Evolutionary conservation across 352 stramenopile genomes (phyloP).

Genomic region (Globisporangium canariense): DNA sequence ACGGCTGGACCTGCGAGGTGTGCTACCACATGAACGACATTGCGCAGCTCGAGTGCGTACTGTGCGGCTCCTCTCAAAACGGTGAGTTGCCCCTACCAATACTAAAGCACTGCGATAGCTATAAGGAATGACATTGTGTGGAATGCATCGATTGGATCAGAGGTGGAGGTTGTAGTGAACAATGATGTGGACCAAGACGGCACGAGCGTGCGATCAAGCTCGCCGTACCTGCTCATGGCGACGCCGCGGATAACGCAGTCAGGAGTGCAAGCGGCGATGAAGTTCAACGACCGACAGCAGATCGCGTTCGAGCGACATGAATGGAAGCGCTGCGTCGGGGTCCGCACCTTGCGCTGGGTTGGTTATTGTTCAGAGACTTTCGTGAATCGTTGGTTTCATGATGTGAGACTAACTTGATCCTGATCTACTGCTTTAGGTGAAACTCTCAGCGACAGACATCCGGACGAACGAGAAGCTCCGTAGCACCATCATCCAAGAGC

Average conservation of each 20-base stretch:
- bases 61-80: constrained; percentile 43
- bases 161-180: constrained; percentile 7
- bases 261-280: constrained; percentile 7
- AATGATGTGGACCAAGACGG: background rate
- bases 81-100: constrained; percentile 19
- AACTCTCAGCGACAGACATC: constrained; percentile 27
- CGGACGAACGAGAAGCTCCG: constrained; percentile 26
- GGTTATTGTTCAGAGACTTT: background rate
- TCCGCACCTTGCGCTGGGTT: constrained; percentile 14
- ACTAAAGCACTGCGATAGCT: background rate
- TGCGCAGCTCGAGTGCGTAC: constrained; percentile 39
- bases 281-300: constrained; percentile 49
- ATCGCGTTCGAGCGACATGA: constrained; percentile 55
- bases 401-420: background rate
- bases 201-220: constrained; percentile 16
- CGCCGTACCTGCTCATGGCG: constrained; percentile 32
- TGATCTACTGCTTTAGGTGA: constrained; percentile 21
- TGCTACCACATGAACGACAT: constrained; percentile 61
- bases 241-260: constrained; percentile 23
- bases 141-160: background rate
- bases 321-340: constrained; percentile 63
- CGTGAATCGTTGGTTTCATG: background rate
- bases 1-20: constrained; percentile 46
- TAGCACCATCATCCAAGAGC: constrained; percentile 31
- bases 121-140: background rate